phyloP scores from a whole-genome alignment of 2,329 filamentous ascomycete species.

The Niveomyces coronatus region DNA sequence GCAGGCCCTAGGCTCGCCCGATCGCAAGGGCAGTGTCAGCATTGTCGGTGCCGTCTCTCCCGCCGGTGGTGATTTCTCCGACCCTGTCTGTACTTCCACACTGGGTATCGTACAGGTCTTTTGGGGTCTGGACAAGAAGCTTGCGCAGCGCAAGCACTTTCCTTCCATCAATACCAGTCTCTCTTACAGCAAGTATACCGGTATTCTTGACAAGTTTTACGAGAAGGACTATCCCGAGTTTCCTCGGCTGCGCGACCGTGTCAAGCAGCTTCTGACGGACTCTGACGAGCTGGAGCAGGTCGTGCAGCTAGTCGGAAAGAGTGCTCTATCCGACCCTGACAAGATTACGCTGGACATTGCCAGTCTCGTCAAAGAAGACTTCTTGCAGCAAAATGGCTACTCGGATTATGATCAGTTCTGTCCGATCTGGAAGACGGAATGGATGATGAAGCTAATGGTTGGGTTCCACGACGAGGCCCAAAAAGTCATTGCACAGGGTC shows the following conservation, averaged over 20 bases:
- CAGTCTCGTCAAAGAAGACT: constrained; percentile 91
- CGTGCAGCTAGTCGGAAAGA: constrained; percentile 96
- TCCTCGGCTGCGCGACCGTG: constrained; percentile 80
- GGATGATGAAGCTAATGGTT: constrained; percentile 99
- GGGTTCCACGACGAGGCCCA: constrained; percentile 95
- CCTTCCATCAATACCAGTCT: constrained; percentile 92
- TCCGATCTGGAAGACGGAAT: constrained; percentile 98
- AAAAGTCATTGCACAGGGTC: constrained; percentile 85
- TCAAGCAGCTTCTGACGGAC: constrained; percentile 86
- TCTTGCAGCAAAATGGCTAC: constrained; percentile 98
- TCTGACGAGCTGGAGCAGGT: constrained; percentile 98
- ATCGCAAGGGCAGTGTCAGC: constrained; percentile 84
- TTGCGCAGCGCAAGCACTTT: constrained; percentile 98
- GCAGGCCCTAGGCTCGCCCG: constrained; percentile 75
- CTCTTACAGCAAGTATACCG: constrained; percentile 96
- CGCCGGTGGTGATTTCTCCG: constrained; percentile 97
- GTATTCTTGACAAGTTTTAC: constrained; percentile 82
- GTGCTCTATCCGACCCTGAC: constrained; percentile 87
- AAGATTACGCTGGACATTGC: constrained; percentile 97
- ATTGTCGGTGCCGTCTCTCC: constrained; percentile 97
- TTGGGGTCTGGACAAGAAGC: constrained; percentile 99
- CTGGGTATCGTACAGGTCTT: constrained; percentile 98
- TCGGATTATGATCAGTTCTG: constrained; percentile 99
- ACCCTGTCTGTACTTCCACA: constrained; percentile 89
- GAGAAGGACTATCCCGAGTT: constrained; percentile 91